Evolutionary conservation across 2,329 filamentous ascomycete species (phyloP).

Genomic region (Colletotrichum nymphaeae): DNA sequence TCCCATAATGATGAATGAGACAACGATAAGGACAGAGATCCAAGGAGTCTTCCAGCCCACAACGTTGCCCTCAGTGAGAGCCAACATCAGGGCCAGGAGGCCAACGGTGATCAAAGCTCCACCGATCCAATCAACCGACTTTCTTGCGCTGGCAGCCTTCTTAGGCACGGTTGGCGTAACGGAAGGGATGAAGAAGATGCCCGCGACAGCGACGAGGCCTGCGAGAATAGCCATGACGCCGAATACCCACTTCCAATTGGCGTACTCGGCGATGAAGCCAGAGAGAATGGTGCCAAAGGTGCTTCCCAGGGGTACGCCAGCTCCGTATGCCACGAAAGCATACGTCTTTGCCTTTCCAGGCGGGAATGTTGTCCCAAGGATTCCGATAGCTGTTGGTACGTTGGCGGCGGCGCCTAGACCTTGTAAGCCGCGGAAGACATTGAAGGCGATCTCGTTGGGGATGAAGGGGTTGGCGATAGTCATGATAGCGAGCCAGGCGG

Average conservation of each 20-base stretch:
- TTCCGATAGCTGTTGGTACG: conserved; percentile 77
- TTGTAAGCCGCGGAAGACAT: conserved; percentile 74
- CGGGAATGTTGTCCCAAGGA: conserved; percentile 74
- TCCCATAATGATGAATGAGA: conserved; percentile 66
- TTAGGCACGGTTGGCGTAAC: conserved; percentile 49
- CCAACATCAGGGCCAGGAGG: conserved; percentile 72
- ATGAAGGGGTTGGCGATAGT: conserved; percentile 73
- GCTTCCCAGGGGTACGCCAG: conserved; percentile 72
- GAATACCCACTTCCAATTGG: conserved; percentile 76
- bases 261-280: conserved; percentile 72
- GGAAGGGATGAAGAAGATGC: conserved; percentile 69
- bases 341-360: conserved; percentile 78
- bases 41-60: conserved; percentile 75
- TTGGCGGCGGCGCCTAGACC: conserved; percentile 77
- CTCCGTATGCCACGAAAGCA: conserved; percentile 73
- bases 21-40: conserved; percentile 69
- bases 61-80: conserved; percentile 76
- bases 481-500: conserved; percentile 70
- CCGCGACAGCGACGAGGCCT: conserved; percentile 65
- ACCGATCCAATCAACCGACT: conserved; percentile 74
- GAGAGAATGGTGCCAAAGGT: conserved; percentile 74
- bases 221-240: conserved; percentile 72
- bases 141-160: conserved; percentile 47
- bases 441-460: conserved; percentile 74
- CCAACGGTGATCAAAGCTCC: conserved; percentile 71